These are phyloP conservation scores for Schoenoplectus tabernaemontani DNA, from an alignment of 202 grass and related monocot genomes.

Conservation along the genomic window DNA sequence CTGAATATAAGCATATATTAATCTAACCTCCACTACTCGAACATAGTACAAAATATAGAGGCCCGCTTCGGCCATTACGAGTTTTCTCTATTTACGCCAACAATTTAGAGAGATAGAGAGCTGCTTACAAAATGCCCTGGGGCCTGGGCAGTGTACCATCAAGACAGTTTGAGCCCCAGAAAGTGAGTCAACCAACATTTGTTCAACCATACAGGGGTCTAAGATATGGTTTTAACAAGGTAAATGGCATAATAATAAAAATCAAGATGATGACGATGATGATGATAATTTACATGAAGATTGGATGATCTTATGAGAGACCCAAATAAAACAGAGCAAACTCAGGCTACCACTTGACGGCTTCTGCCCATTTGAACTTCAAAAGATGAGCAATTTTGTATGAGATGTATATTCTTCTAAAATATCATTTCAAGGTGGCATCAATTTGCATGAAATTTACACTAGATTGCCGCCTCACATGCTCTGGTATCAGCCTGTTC, in stretches of 20 bases:
- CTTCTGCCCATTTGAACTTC: constrained; percentile 24
- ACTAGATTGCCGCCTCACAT: constrained; percentile 50
- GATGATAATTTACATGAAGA: constrained; percentile 27
- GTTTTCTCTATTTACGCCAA: background rate
- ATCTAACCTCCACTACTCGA: constrained; percentile 13
- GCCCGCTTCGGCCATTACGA: no score
- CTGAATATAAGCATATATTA: constrained; percentile 5
- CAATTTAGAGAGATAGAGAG: background rate
- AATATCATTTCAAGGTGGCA: constrained; percentile 28
- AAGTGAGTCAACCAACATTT: constrained; percentile 3
- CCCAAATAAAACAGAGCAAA: constrained; percentile 25
- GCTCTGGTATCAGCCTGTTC: constrained; percentile 70
- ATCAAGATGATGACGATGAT: background rate
- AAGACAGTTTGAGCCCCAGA: no score
- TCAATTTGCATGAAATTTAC: constrained; percentile 41
- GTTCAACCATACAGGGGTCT: constrained; percentile 1
- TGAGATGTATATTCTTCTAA: background rate
- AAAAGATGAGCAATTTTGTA: constrained; percentile 14
- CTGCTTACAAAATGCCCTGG: constrained; percentile 8
- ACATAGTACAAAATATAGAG: constrained; percentile 19
- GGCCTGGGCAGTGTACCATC: background rate
- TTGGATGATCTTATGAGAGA: constrained; percentile 1
- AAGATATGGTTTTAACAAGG: constrained; percentile 5
- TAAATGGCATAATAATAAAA: background rate
- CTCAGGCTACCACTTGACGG: constrained; percentile 19